These are phyloP conservation scores for Phaeosphaeriaceae sp. DNA, from an alignment of 2,329 filamentous ascomycete species.

Conservation along the genomic window DNA sequence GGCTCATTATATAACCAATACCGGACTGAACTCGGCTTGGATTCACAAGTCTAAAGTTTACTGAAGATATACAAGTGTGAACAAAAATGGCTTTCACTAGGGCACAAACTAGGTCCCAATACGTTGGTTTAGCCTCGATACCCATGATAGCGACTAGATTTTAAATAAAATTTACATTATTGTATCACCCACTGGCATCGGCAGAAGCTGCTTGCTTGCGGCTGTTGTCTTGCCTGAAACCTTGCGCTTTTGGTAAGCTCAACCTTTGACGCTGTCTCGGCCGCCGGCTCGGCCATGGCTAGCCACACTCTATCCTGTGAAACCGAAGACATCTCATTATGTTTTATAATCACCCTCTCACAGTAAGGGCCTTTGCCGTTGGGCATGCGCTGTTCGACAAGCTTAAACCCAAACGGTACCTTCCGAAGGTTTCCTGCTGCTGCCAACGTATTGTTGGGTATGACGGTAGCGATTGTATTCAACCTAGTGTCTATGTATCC, in stretches of 20 bases:
- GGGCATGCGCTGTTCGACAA: slow-evolving; percentile 28
- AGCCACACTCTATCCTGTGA: slow-evolving; percentile 7
- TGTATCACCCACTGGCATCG: slow-evolving; percentile 31
- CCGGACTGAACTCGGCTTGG: too few relatives aligned
- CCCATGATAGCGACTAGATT: neutral
- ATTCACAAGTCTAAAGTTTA: too few relatives aligned
- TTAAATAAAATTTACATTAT: slow-evolving; percentile 3
- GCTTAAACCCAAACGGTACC: slow-evolving; percentile 32
- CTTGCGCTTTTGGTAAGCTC: slow-evolving; percentile 3
- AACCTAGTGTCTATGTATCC: slow-evolving; percentile 27
- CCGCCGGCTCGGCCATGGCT: slow-evolving; percentile 6
- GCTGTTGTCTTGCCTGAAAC: slow-evolving; percentile 2
- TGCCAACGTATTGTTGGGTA: neutral
- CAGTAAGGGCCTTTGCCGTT: slow-evolving; percentile 28
- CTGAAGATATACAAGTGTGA: too few relatives aligned
- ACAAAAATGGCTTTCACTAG: too few relatives aligned
- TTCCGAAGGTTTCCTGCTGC: slow-evolving; percentile 1
- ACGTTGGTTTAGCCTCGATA: too few relatives aligned
- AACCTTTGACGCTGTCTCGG: slow-evolving; percentile 3
- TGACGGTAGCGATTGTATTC: neutral
- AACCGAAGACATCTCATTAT: slow-evolving; percentile 1
- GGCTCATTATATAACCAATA: too few relatives aligned
- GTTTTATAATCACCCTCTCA: slow-evolving; percentile 17
- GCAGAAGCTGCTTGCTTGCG: slow-evolving; percentile 10
- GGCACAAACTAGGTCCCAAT: too few relatives aligned